A percentile compares a stretch with the other conserved stretches of the same genome.
Evolutionary conservation across 139 green algal species (phyloP).

Genomic region (Yamagishiella unicocca): DNA sequence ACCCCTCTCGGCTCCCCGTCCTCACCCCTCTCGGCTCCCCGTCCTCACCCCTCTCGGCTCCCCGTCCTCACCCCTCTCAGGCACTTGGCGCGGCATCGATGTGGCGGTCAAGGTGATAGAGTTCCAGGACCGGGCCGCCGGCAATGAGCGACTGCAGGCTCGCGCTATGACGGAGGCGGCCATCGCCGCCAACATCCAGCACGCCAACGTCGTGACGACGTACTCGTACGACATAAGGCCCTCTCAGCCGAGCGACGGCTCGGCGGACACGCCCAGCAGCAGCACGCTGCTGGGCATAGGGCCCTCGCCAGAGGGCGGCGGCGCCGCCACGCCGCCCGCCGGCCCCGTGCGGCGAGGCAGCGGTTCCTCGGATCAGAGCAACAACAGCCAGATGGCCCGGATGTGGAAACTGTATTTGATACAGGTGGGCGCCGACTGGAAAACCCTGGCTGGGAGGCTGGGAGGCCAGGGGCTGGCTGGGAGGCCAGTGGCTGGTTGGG

Average conservation of each 20-base stretch:
- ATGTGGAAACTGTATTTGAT: slow-evolving; percentile 43
- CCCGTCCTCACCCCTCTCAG: not conserved
- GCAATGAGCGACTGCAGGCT: slow-evolving; percentile 24
- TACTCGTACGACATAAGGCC: slow-evolving; percentile 51
- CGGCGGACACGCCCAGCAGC: not conserved
- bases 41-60: not conserved
- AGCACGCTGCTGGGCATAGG: slow-evolving; percentile 41
- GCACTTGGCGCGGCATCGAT: slow-evolving; percentile 52
- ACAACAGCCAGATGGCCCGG: not conserved
- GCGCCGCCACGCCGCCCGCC: not conserved
- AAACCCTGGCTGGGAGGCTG: too few relatives aligned
- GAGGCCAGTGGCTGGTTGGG: too few relatives aligned
- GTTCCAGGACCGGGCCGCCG: slow-evolving; percentile 30
- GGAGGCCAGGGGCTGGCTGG: too few relatives aligned
- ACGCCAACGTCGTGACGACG: slow-evolving; percentile 51
- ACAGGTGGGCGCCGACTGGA: not conserved
- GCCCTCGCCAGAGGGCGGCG: not conserved
- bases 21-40: too few relatives aligned
- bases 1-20: too few relatives aligned
- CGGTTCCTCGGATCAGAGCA: slow-evolving; percentile 10
- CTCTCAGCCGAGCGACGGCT: not conserved
- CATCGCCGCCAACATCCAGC: slow-evolving; percentile 53
- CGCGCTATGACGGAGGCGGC: slow-evolving; percentile 48
- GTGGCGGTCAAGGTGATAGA: slow-evolving; percentile 53
- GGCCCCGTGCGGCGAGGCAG: not conserved